Evolutionary conservation across 129 eudicot genomes (phyloP).

Genomic region (Saussurea involucrata): DNA sequence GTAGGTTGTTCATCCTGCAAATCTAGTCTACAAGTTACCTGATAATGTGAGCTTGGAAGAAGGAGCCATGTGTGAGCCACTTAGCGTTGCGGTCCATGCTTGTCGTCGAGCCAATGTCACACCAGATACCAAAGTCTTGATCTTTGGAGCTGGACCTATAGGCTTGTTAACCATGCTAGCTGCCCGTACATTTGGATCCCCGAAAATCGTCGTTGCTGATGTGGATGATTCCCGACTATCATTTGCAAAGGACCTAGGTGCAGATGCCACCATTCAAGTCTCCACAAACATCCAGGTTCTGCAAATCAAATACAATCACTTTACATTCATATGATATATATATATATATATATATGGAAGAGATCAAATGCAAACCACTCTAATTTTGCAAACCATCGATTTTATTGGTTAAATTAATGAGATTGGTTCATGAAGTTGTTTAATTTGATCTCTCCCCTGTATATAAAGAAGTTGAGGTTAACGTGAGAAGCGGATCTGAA

Average conservation of each 20-base stretch:
- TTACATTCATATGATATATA: neutral
- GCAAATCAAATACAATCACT: neutral
- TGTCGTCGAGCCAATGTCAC: constrained; percentile 41
- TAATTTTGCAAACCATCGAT: too few species aligned
- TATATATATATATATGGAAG: too few species aligned
- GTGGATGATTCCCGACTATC: constrained; percentile 37
- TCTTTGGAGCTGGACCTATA: constrained; percentile 56
- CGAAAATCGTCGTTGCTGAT: constrained; percentile 41
- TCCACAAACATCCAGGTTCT: constrained; percentile 40
- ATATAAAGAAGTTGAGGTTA: too few species aligned
- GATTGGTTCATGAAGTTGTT: too few species aligned
- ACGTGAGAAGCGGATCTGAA: too few species aligned
- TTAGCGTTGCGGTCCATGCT: constrained; percentile 51
- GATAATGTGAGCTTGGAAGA: constrained; percentile 54
- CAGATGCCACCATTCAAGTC: constrained; percentile 34
- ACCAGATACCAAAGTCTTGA: constrained; percentile 39
- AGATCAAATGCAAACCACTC: too few species aligned
- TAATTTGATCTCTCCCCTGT: too few species aligned
- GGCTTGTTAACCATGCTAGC: constrained; percentile 54
- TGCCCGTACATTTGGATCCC: constrained; percentile 50
- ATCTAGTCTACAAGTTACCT: constrained; percentile 47
- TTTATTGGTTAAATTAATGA: too few species aligned
- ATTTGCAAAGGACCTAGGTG: constrained; percentile 47
- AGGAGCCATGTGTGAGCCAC: constrained; percentile 64
- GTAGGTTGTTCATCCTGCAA: constrained; percentile 54